Base-by-base conservation (phyloP, 2,329 filamentous ascomycete species). In the Dactylellina sp. region DNA sequence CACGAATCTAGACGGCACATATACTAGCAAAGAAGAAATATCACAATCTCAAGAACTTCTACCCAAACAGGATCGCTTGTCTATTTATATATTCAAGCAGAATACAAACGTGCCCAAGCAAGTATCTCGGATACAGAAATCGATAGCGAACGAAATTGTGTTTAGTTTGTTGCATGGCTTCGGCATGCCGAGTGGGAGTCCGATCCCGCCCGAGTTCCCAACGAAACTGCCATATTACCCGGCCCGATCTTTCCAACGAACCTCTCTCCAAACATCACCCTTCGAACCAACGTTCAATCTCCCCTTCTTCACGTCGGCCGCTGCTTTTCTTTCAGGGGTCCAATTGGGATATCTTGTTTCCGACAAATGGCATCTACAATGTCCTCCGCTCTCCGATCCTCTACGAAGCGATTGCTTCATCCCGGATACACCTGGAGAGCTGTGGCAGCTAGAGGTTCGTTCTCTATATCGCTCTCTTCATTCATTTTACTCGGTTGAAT, bases 151-250 rank as follows among this genome's bases (percentile, higher is more conserved):
- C 28, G 2, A 37, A 14, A 53, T 53, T 9, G 28, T n/a, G n/a
- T n/a, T n/a, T n/a, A n/a, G n/a, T n/a, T n/a, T n/a, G n/a, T 14
- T 18, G 22, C 7, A 6, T n/a, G 14, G 7, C 4, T 44, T 74
- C 70, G 70, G 70, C 70, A 74, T 74, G 70, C 70, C 70, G 70
- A 74, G 49, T 11, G 24, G 32, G 35, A 11, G 47, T 46, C 59
- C 66, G 57, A 52, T 46, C 16, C 49, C 59, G 59, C 50, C 50
- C 50, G 53, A 47, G 61, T 16, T 49, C 61, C 70, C 70, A 74
- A 74, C 70, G 66, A 66, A 74, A 74, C 37, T 39, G 42, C 66
- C 60, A 65, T 55, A 66, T 65, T 65, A 74, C 53, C 70, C 70
- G 70, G 61, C 61, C 61, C 70, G 61, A 66, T 55, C 42, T 55